phyloP scores from a whole-genome alignment of 495 filamentous ascomycete genomes.

The Penicillium cinerascens region DNA sequence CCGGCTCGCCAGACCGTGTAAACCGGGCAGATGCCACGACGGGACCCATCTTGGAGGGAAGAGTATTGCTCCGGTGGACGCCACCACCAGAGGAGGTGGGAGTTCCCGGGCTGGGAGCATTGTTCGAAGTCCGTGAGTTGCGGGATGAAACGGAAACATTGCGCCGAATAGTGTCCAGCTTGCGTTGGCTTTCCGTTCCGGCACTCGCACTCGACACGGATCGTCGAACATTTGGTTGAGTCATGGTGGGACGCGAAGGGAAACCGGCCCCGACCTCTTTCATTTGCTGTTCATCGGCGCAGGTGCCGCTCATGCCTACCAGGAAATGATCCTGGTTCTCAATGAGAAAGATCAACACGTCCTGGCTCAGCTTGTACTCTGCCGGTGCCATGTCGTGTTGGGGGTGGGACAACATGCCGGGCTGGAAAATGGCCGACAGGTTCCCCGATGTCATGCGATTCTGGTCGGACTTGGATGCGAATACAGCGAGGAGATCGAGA shows the following conservation, averaged over 20 bases:
- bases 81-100: conserved; percentile 61
- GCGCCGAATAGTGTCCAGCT: conserved; percentile 65
- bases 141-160: conserved; percentile 77
- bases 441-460: conserved; percentile 97
- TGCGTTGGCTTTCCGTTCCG: conserved; percentile 79
- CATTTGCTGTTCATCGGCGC: conserved; percentile 80
- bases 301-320: conserved; percentile 92
- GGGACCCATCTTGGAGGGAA: conserved; percentile 90
- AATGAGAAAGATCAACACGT: conserved; percentile 96
- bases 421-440: conserved; percentile 96
- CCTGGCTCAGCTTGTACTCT: conserved; percentile 92
- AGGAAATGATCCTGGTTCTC: conserved; percentile 91
- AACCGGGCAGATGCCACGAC: conserved; percentile 57
- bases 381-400: conserved; percentile 90
- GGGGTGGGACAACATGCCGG: conserved; percentile 91
- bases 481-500: conserved; percentile 94
- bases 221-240: conserved; percentile 56
- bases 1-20: conserved; percentile 37
- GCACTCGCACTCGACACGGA: conserved; percentile 85
- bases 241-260: conserved; percentile 53
- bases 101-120: conserved; percentile 65
- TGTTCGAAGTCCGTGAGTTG: conserved; percentile 65
- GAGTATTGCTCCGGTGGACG: conserved; percentile 86
- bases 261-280: conserved; percentile 73
- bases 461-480: conserved; percentile 93